phyloP scores from a whole-genome alignment of 148 eudicot genomes.

The Cornus florida region DNA sequence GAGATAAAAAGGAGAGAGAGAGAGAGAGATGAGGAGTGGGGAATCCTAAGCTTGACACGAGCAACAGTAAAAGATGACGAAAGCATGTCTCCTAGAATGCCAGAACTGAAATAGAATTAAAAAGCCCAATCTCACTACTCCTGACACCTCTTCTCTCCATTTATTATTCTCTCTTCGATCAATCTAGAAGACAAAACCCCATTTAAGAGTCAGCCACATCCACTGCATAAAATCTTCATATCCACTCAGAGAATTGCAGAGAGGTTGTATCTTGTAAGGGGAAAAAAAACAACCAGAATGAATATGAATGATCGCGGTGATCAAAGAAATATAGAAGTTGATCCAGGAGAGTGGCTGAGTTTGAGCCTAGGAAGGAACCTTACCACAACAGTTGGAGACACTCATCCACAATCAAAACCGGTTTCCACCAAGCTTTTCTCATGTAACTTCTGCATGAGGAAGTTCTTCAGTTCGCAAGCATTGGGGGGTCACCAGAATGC shows the following conservation, averaged over 20 bases:
- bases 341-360: conserved; percentile 50
- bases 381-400: conserved; percentile 9
- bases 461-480: conserved; percentile 84
- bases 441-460: conserved; percentile 76
- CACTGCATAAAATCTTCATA: conserved; percentile 9
- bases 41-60: conserved; percentile 55
- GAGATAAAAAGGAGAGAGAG: conserved; percentile 25
- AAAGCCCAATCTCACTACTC: conserved; percentile 1
- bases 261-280: conserved; percentile 27
- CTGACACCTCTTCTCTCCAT: conserved; percentile 1
- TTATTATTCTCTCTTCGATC: conserved; percentile 2
- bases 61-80: conserved; percentile 40
- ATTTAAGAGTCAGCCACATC: conserved; percentile 15
- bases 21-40: conserved; percentile 34
- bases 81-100: conserved; percentile 34
- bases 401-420: conserved; percentile 30
- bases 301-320: conserved; percentile 10
- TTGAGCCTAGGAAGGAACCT: conserved; percentile 35
- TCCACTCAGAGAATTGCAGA: background rate
- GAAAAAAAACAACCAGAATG: conserved; percentile 27
- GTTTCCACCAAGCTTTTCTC: conserved; percentile 54
- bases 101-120: conserved; percentile 24
- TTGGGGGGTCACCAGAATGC: conserved; percentile 91
- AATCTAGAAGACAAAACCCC: background rate
- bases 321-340: conserved; percentile 13